Evolutionary conservation across 495 filamentous ascomycete species (phyloP).

Genomic region (Penicillium odoratum): DNA sequence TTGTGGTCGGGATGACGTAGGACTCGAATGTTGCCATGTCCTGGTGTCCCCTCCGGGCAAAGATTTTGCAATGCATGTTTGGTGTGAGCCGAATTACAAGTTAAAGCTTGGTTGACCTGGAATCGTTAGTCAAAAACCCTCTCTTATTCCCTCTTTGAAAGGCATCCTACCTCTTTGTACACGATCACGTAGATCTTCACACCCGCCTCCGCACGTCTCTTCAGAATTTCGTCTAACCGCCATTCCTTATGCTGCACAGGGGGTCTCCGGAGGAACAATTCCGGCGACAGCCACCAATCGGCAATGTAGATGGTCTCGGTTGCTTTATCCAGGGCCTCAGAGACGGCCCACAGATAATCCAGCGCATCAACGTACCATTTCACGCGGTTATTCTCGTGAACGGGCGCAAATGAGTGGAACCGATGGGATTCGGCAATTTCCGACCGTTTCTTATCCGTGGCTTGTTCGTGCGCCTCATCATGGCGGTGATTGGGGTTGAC

Average conservation of each 20-base stretch:
- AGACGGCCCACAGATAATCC: constrained; percentile 93
- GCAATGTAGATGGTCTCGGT: constrained; percentile 93
- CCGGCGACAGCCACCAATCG: constrained; percentile 96
- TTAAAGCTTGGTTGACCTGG: constrained; percentile 71
- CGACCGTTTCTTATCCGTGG: constrained; percentile 75
- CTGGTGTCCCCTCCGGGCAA: constrained; percentile 75
- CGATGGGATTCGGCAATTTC: constrained; percentile 72
- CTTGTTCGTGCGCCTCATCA: constrained; percentile 87
- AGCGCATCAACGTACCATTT: constrained; percentile 97
- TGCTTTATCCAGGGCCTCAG: constrained; percentile 78
- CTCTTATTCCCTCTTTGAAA: not conserved
- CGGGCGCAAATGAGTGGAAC: constrained; percentile 85
- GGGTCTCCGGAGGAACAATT: constrained; percentile 85
- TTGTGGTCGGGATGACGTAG: constrained; percentile 97
- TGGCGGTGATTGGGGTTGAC: constrained; percentile 92
- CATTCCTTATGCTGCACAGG: constrained; percentile 80
- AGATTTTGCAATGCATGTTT: constrained; percentile 82
- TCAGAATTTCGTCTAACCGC: constrained; percentile 83
- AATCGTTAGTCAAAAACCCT: not conserved
- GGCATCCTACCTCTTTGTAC: constrained; percentile 69
- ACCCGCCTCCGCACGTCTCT: constrained; percentile 83
- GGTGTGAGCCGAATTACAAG: constrained; percentile 90
- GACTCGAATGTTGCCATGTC: constrained; percentile 81
- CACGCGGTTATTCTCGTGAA: constrained; percentile 78
- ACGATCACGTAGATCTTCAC: constrained; percentile 95